A percentile compares a stretch with the other conserved stretches of the same genome.
Evolutionary conservation across 441 rosid species (phyloP).

Genomic region (Jatropha multifida): DNA sequence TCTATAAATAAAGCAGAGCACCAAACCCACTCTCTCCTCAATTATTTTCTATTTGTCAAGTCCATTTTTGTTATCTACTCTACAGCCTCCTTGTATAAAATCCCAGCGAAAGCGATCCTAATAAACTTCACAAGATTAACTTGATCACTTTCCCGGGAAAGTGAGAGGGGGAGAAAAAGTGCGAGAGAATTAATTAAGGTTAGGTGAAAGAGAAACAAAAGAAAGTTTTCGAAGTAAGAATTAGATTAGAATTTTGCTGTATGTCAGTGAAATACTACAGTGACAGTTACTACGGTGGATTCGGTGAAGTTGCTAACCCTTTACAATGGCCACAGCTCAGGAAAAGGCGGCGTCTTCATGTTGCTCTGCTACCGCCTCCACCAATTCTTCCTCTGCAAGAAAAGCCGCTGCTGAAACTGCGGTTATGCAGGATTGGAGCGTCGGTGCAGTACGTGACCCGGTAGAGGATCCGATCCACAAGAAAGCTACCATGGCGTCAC

Average conservation of each 20-base stretch:
- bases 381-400: conserved; percentile 11
- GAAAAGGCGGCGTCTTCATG: conserved; percentile 57
- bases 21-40: conserved; percentile 10
- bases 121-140: neutral
- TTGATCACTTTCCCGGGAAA: neutral
- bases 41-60: neutral
- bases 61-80: neutral
- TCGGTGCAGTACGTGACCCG: conserved; percentile 23
- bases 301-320: conserved; percentile 58
- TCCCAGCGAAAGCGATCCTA: neutral
- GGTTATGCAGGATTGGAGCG: conserved; percentile 36
- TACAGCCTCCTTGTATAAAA: neutral
- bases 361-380: conserved; percentile 24
- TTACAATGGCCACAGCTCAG: conserved; percentile 77
- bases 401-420: conserved; percentile 16
- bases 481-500: conserved; percentile 31
- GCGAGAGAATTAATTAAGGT: conserved; percentile 9
- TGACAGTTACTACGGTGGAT: conserved; percentile 45
- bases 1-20: neutral
- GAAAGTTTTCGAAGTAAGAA: neutral
- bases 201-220: conserved; percentile 9
- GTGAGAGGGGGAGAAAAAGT: neutral
- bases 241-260: conserved; percentile 32
- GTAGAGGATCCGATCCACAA: conserved; percentile 32
- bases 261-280: conserved; percentile 56